A percentile compares a stretch with the other conserved stretches of the same genome.
Evolutionary conservation across 129 eudicot genomes (phyloP).

Genomic region (Pulicaria dysenterica): DNA sequence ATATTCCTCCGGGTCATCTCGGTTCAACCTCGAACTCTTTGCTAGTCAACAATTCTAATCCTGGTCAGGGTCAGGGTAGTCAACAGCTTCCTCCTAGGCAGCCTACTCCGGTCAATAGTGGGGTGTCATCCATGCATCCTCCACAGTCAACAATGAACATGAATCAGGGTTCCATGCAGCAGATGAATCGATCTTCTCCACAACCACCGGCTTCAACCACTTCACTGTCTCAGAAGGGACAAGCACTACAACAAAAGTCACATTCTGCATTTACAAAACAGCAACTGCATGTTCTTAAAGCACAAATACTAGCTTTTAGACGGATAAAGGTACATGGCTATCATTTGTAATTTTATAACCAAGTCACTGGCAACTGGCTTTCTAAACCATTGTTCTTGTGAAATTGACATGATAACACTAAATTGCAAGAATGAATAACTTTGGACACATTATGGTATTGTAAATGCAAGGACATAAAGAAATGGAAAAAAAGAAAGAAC

Average conservation of each 20-base stretch:
- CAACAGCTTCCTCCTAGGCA: slow-evolving; percentile 76
- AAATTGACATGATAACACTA: slow-evolving; percentile 5
- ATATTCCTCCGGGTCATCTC: slow-evolving; percentile 51
- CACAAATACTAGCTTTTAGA: slow-evolving; percentile 93
- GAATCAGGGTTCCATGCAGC: slow-evolving; percentile 65
- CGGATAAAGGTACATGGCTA: slow-evolving; percentile 77
- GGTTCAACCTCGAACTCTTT: slow-evolving; percentile 46
- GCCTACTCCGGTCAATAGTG: slow-evolving; percentile 45
- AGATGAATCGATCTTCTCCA: slow-evolving; percentile 55
- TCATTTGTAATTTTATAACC: neutral
- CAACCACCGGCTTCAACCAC: slow-evolving; percentile 51
- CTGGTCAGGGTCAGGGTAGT: slow-evolving; percentile 30
- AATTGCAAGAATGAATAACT: neutral
- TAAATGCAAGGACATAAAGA: neutral
- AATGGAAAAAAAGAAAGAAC: neutral
- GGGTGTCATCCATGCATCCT: slow-evolving; percentile 60
- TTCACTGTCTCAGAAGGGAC: slow-evolving; percentile 49
- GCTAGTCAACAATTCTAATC: slow-evolving; percentile 42
- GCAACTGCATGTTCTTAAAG: slow-evolving; percentile 87
- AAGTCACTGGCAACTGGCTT: neutral
- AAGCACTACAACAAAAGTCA: slow-evolving; percentile 28
- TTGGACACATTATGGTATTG: slow-evolving; percentile 9
- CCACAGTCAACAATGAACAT: slow-evolving; percentile 55
- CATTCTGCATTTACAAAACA: slow-evolving; percentile 71
- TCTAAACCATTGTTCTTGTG: neutral